phyloP scores from a whole-genome alignment of 2,329 filamentous ascomycete genomes.

The Aspergillus jensenii region DNA sequence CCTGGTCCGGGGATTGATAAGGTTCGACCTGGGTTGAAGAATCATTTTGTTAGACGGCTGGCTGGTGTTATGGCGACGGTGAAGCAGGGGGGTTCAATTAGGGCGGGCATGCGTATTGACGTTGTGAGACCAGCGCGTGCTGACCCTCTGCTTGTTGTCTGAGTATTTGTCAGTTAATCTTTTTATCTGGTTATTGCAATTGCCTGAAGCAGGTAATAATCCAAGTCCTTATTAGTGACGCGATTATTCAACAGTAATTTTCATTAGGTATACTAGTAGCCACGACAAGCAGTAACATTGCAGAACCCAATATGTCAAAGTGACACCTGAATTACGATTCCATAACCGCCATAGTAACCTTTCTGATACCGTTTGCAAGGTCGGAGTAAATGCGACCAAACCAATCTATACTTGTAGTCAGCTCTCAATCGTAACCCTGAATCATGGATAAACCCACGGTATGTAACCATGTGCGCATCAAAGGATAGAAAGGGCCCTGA shows the following conservation, averaged over 20 bases:
- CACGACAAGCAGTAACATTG: too few relatives aligned
- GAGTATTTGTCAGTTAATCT: neutral
- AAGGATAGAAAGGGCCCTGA: neutral
- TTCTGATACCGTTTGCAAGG: too few relatives aligned
- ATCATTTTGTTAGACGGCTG: neutral
- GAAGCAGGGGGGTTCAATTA: neutral
- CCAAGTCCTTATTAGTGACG: too few relatives aligned
- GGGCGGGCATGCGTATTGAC: neutral
- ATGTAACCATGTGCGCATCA: neutral
- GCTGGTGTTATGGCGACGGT: neutral
- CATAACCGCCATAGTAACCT: too few relatives aligned
- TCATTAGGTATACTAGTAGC: too few relatives aligned
- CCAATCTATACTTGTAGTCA: too few relatives aligned
- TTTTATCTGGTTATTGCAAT: too few relatives aligned
- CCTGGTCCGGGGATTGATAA: neutral
- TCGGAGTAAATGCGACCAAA: too few relatives aligned
- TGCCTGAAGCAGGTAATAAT: fast-evolving
- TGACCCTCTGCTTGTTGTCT: neutral
- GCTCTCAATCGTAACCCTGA: too few relatives aligned
- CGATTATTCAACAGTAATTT: too few relatives aligned
- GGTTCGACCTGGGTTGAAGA: neutral
- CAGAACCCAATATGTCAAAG: too few relatives aligned
- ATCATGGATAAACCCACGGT: neutral
- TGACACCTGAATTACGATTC: neutral
- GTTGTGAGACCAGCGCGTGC: neutral